Conservation (phyloP, 140 eudicot species). For the Anethum foeniculum region DNA sequence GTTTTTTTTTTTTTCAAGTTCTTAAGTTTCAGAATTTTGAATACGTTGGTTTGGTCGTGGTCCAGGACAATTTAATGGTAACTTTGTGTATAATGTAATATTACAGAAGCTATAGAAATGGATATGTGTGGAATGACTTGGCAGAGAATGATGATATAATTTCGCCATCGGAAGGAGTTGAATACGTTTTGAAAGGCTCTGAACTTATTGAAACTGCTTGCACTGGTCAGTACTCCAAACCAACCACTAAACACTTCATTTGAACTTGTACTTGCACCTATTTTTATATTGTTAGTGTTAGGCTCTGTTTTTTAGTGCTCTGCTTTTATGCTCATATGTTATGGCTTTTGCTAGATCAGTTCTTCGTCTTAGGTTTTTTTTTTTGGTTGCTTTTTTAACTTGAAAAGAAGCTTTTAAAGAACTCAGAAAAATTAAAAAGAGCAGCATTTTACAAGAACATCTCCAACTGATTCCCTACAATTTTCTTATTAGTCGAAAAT, state of each 20-base stretch:
- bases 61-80: neutral
- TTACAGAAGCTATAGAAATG: constrained; percentile 79
- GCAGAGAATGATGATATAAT: constrained; percentile 75
- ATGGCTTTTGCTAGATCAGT: neutral
- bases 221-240: constrained; percentile 29
- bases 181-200: constrained; percentile 84
- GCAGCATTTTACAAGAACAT: no score
- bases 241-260: neutral
- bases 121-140: constrained; percentile 96
- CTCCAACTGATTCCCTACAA: no score
- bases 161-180: constrained; percentile 66
- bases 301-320: neutral
- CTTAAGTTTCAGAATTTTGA: neutral
- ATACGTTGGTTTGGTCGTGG: neutral
- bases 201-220: constrained; percentile 37
- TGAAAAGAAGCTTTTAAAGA: neutral
- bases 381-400: neutral
- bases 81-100: neutral
- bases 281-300: neutral
- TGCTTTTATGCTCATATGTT: neutral
- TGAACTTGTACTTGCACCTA: neutral
- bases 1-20: neutral
- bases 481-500: no score
- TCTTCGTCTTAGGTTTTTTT: neutral
- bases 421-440: no score